Conservation (phyloP, 1,139 yeast species). For the Suhomyces bribrorum region DNA sequence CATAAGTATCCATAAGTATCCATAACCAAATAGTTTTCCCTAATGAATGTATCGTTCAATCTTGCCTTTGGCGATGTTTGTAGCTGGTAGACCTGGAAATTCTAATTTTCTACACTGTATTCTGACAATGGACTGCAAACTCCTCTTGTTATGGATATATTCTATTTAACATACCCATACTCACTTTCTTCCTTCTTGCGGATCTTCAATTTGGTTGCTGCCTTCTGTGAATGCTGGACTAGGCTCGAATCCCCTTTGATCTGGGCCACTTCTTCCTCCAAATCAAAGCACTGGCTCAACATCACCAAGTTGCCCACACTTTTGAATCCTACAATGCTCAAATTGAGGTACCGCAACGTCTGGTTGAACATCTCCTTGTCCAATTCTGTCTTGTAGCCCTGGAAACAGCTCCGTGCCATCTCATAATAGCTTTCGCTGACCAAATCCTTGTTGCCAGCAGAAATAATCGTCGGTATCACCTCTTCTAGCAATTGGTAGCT, state of each 20-base stretch:
- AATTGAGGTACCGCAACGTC: slow-evolving; percentile 38
- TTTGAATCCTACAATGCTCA: slow-evolving; percentile 48
- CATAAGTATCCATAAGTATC: background rate
- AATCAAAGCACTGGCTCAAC: slow-evolving; percentile 31
- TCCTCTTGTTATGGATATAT: too few species aligned
- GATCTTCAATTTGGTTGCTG: slow-evolving; percentile 31
- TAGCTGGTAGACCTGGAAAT: too few species aligned
- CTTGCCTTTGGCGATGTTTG: too few species aligned
- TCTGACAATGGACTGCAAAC: background rate
- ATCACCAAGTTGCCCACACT: slow-evolving; percentile 29
- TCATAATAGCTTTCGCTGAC: slow-evolving; percentile 41
- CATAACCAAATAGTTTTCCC: too few species aligned
- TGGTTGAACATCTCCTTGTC: slow-evolving; percentile 20
- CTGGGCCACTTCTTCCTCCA: slow-evolving; percentile 38
- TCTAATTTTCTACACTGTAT: background rate
- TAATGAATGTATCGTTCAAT: too few species aligned
- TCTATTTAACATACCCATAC: slow-evolving; percentile 21
- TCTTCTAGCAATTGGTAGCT: slow-evolving; percentile 34
- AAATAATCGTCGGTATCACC: slow-evolving; percentile 43
- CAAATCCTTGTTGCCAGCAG: slow-evolving; percentile 34
- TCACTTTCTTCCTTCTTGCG: slow-evolving; percentile 34
- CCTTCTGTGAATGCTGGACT: slow-evolving; percentile 32
- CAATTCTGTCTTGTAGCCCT: slow-evolving; percentile 18
- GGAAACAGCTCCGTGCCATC: slow-evolving; percentile 32
- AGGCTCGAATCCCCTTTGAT: slow-evolving; percentile 27